Conservation (phyloP, 2,329 filamentous ascomycete species). For the Sphaceloma murrayae region DNA sequence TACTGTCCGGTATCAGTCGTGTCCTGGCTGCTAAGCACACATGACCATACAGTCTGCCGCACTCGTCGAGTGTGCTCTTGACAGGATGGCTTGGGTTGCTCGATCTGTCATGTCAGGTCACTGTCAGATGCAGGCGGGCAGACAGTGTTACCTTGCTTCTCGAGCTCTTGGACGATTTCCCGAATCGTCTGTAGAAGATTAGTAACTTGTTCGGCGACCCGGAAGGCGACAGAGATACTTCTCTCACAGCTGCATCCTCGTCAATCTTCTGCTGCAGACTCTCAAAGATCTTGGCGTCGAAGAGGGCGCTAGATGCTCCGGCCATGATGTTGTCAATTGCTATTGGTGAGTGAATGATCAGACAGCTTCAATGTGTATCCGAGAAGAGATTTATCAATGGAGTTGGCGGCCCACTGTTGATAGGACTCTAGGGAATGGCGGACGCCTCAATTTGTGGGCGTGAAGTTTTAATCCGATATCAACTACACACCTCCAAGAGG, state of each 20-base stretch:
- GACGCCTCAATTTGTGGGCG: no score
- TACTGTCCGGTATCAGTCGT: conserved; percentile 41
- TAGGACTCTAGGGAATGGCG: no score
- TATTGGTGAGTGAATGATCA: no score
- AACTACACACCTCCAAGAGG: no score
- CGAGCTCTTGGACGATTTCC: conserved; percentile 70
- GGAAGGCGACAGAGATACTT: conserved; percentile 42
- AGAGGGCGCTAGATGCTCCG: conserved; percentile 36
- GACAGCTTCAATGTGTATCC: no score
- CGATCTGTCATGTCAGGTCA: conserved; percentile 43
- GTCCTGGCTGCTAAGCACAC: not conserved
- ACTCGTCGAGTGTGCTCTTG: conserved; percentile 80
- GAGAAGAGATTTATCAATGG: no score
- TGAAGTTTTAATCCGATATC: no score
- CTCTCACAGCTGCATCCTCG: conserved; percentile 70
- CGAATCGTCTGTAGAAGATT: conserved; percentile 53
- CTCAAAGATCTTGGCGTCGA: conserved; percentile 77
- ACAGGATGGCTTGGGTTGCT: conserved; percentile 71
- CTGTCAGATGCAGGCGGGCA: not conserved
- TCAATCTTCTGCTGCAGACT: conserved; percentile 83
- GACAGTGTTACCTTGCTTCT: conserved; percentile 54
- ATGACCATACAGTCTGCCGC: conserved; percentile 47
- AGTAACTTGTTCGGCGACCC: conserved; percentile 18
- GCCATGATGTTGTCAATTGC: not conserved
- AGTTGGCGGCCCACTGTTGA: no score